Evolutionary conservation across 106 monocot genomes (phyloP).

Genomic region (Dioscorea zingiberensis): DNA sequence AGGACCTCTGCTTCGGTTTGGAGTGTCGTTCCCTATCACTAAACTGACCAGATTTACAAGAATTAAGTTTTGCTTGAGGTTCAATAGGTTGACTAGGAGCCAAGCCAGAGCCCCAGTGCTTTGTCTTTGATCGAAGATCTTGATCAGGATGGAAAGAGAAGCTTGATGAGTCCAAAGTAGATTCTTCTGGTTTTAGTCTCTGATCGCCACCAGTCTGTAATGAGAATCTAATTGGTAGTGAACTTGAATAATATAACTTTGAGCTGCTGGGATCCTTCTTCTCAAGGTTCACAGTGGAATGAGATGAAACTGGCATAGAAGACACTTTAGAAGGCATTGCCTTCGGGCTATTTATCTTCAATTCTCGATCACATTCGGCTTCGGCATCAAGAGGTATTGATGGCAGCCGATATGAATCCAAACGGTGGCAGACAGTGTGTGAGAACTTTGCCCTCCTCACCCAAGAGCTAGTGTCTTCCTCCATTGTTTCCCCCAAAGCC

Average conservation of each 20-base stretch:
- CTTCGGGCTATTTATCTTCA: slow-evolving; percentile 5
- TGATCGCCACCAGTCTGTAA: background rate
- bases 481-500: slow-evolving; percentile 20
- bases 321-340: slow-evolving; percentile 9
- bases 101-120: background rate
- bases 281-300: background rate
- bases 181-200: background rate
- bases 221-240: slow-evolving; percentile 5
- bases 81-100: slow-evolving; percentile 5
- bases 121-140: slow-evolving; percentile 1
- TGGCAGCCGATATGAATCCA: slow-evolving; percentile 25
- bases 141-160: slow-evolving; percentile 1
- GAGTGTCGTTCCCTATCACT: background rate
- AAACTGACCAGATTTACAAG: slow-evolving; percentile 4
- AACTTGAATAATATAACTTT: slow-evolving; percentile 4
- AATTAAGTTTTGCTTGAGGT: slow-evolving; percentile 5
- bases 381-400: slow-evolving; percentile 5
- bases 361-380: background rate
- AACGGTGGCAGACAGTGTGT: slow-evolving; percentile 43
- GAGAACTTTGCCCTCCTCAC: slow-evolving; percentile 52
- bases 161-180: background rate
- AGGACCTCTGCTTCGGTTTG: slow-evolving; percentile 31
- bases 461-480: slow-evolving; percentile 41
- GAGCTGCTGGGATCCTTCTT: background rate
- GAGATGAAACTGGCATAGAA: background rate